Evolutionary conservation across 2,329 filamentous ascomycete genomes (phyloP), one percentile per base, ranked within the genome.

Genomic region (Apiospora kogelbergensis): DNA sequence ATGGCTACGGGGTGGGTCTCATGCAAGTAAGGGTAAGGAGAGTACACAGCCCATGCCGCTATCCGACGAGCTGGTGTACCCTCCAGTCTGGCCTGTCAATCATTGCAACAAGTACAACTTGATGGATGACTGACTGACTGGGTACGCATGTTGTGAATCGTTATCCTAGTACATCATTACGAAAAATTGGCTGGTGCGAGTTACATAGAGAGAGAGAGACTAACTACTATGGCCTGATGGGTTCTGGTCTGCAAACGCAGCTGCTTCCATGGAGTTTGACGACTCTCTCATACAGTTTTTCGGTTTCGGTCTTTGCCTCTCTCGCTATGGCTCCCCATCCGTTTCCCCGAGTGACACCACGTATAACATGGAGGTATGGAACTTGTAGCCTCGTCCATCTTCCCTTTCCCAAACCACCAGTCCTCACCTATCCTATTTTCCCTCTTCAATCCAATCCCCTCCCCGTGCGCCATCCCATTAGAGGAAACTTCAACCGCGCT

Each of bases 331-430:
- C 44, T 22, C 13, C 48, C 48, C 48, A n/a, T 37, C 26, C n/a
- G n/a, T 30, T 33, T 33, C 6, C 22, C 48, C 48, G 68, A 71
- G 70, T 57, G 67, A 65, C 66, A 78, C 77, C 72, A 72, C 71
- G 73, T 78, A 78, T 78, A 78, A 78, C 76, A 77, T 17, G 6
- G 22, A 60, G 74, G 73, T 73, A 77, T 75, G 72, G 73, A 70
- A 76, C 73, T 76, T 78, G 76, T 76, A 77, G 75, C 71, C 67
- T 78, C 65, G 60, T 67, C 71, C 71, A 60, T 45, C 53, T 53
- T 42, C 57, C 45, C 46, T 40, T 11, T 46, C n/a, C 26, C 48
- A 57, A 57, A 57, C 48, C 48, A 57, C 24, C 24, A 17, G 33
- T 67, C 24, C 46, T 30, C 22, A 42, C 45, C 42, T 64, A 45